Conservation (phyloP, 2,329 filamentous ascomycete species). For the Cordyceps farinosa region DNA sequence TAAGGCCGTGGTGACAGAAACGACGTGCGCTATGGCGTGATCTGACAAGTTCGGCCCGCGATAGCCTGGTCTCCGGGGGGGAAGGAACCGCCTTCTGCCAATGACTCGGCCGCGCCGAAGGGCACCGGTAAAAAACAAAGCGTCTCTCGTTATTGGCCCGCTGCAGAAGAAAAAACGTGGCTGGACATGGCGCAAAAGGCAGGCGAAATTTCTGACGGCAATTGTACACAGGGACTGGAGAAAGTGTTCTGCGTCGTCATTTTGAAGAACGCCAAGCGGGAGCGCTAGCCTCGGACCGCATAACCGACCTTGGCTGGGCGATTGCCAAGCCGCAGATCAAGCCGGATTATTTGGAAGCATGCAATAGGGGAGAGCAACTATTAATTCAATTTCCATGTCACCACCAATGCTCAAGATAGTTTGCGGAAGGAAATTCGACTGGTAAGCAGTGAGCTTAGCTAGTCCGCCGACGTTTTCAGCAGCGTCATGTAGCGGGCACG, state of each 20-base stretch:
- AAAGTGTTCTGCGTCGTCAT: not conserved
- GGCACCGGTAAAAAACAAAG: not conserved
- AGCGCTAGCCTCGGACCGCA: not conserved
- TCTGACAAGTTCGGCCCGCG: not conserved
- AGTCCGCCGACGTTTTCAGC: too few relatives aligned
- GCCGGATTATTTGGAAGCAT: too few relatives aligned
- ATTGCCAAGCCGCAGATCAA: too few relatives aligned
- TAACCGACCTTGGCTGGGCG: too few relatives aligned
- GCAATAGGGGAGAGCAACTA: too few relatives aligned
- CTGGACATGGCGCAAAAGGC: not conserved
- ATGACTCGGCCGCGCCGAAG: not conserved
- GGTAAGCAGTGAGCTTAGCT: too few relatives aligned
- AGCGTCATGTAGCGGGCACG: too few relatives aligned
- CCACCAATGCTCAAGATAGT: too few relatives aligned
- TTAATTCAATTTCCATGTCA: too few relatives aligned
- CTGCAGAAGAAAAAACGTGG: not conserved
- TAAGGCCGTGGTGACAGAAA: conserved; percentile 9
- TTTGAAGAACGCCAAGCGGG: not conserved
- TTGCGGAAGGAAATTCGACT: too few relatives aligned
- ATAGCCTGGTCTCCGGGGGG: not conserved
- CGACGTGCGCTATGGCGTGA: conserved; percentile 7
- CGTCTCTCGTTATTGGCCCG: not conserved
- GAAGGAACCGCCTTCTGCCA: not conserved
- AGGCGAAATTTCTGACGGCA: not conserved
- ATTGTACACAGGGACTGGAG: not conserved